A percentile compares a stretch with the other conserved stretches of the same genome.
Conservation (phyloP, 2,329 filamentous ascomycete species). For the Talaromyces islandicus region DNA sequence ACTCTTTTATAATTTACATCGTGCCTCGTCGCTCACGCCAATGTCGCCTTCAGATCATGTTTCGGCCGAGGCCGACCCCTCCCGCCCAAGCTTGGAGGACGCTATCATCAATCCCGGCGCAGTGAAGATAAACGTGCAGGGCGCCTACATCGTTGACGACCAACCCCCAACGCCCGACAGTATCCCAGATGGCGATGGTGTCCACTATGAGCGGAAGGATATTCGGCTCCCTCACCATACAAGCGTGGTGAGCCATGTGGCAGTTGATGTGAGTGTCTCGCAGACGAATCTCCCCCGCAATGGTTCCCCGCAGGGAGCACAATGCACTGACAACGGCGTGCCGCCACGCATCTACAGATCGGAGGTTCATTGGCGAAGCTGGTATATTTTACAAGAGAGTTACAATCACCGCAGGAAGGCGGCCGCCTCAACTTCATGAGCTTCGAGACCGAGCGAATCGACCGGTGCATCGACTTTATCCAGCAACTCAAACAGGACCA, state of each 20-base stretch:
- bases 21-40: conserved; percentile 2
- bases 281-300: neutral
- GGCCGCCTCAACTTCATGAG: conserved; percentile 91
- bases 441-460: conserved; percentile 93
- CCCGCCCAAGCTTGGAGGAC: conserved; percentile 26
- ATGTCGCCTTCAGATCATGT: conserved; percentile 28
- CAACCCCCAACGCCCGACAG: conserved; percentile 49
- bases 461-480: conserved; percentile 90
- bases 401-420: conserved; percentile 70
- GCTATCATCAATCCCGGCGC: conserved; percentile 57
- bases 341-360: conserved; percentile 54
- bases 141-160: conserved; percentile 92
- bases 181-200: conserved; percentile 48
- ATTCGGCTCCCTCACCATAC: conserved; percentile 96
- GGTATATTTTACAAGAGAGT: conserved; percentile 92
- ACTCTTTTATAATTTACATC: neutral
- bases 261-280: conserved; percentile 72
- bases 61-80: conserved; percentile 14
- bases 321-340: neutral
- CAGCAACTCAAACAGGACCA: conserved; percentile 78
- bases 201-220: conserved; percentile 74
- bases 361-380: conserved; percentile 93
- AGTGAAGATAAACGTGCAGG: conserved; percentile 92
- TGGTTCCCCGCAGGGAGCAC: neutral
- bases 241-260: conserved; percentile 90